Evolutionary conservation across 2,329 filamentous ascomycete species (phyloP), one percentile per base, ranked within the genome.

Genomic region (Nemania sp.): DNA sequence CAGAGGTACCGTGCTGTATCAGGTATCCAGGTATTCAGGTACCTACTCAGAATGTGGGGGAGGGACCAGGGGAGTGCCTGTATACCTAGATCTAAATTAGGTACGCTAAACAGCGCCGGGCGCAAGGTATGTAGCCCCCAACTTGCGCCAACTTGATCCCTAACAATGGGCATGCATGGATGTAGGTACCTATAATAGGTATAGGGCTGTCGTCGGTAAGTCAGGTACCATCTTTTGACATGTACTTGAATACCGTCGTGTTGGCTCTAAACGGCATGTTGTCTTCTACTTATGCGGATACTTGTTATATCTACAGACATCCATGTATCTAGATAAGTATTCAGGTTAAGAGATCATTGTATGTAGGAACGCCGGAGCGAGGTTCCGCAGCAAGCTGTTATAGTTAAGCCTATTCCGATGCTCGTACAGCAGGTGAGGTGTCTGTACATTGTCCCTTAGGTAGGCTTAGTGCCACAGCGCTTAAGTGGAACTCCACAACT

Each of bases 401-500:
- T 27, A 2, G 41, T 66, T 61, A 61, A 57, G 53, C 57, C 52
- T 53, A 60, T 66, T 60, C 56, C 41, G 63, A 66, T 49, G n/a
- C 24, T 43, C 3, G 43, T 51, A 56, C 54, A 11, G 63, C 63
- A 27, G 10, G 32, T 53, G 56, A 26, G 7, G 43, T 53, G 43
- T 66, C 61, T 62, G 29, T 65, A 62, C 51, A n/a, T 54, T n/a
- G n/a, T n/a, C n/a, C n/a, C n/a, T n/a, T n/a, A n/a, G n/a, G 51
- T 38, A 22, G 56, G 63, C 41, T 26, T 38, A 59, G 29, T 27
- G 7, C 32, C 32, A 35, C 24, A 24, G 45, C 38, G 38, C 38
- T 41, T 41, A 41, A 32, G 58, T 53, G 15, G 29, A 58, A 62
- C 66, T 43, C 66, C 66, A 68, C 66, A 68, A 61, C 29, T 58